Evolutionary conservation across 2,329 filamentous ascomycete species (phyloP).

Genomic region (Aspergillus pseudoviridinutans): DNA sequence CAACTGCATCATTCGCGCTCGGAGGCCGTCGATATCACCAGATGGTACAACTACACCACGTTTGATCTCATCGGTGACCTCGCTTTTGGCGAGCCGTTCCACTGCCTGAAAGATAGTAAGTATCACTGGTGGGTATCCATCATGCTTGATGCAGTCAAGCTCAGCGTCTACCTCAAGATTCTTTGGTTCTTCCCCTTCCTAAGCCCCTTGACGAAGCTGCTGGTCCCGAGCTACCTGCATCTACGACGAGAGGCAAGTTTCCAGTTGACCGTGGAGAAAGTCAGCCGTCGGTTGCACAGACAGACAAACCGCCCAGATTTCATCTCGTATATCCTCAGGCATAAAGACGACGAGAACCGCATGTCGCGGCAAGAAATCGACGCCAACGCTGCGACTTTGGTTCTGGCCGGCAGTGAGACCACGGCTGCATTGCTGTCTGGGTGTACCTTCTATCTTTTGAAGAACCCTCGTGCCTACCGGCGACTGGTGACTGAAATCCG

Average conservation of each 20-base stretch:
- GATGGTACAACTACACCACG: conserved; percentile 34
- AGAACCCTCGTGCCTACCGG: conserved; percentile 14
- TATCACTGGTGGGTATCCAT: conserved; percentile 39
- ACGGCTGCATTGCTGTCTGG: conserved; percentile 41
- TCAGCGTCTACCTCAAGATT: conserved; percentile 1
- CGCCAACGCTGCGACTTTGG: conserved; percentile 33
- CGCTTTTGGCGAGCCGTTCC: conserved; percentile 39
- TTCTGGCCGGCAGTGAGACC: conserved; percentile 45
- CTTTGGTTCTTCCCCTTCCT: conserved; percentile 13
- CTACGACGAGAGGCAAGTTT: conserved; percentile 12
- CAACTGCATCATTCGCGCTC: neutral
- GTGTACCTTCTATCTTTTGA: conserved; percentile 33
- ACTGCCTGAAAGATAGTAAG: conserved; percentile 31
- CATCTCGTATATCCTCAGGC: conserved; percentile 35
- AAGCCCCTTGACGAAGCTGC: conserved; percentile 12
- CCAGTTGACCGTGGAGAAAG: conserved; percentile 15
- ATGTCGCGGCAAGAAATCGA: conserved; percentile 36
- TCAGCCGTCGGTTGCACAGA: conserved; percentile 22
- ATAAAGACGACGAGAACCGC: conserved; percentile 24
- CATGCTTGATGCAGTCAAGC: conserved; percentile 23
- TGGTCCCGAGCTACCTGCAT: conserved; percentile 5
- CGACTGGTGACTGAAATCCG: conserved; percentile 17
- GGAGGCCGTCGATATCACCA: conserved; percentile 23
- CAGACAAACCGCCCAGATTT: conserved; percentile 35
- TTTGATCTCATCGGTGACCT: conserved; percentile 43